Evolutionary conservation across 495 filamentous ascomycete species (phyloP), one percentile per base, ranked within the genome.

Genomic region (Penicillium mononematosum): DNA sequence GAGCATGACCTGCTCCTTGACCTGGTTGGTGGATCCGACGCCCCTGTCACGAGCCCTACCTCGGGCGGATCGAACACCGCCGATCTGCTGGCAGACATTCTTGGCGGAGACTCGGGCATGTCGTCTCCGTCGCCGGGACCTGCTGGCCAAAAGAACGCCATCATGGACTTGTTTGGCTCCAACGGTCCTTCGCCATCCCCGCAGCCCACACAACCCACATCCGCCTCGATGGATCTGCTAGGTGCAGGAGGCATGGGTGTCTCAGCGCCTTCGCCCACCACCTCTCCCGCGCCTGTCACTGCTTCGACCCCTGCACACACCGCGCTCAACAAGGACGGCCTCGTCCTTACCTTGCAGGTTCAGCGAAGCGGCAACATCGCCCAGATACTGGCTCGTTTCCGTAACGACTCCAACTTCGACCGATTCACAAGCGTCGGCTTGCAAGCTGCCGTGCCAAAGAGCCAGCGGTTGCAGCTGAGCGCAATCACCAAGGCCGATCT

Each of bases 391-490:
- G 90, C 91, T 17, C 84, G 88, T 6, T 97, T 98, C 81, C 78
- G 80, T 14, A 98, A 97, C 68, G 79, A 73, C 1, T 87, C 85
- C 14, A 82, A 81, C 51, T 83, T 85, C 49, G 77, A 77, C 27
- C 65, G 72, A n/a, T 79, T 98, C 45, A 79, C 83, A 16, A 81
- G 75, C 34, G 88, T 97, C 17, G 86, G 85, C 6, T 67, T 98
- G 50, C 95, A 98, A 71, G 95, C 92, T 45, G 94, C 94, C 5
- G 94, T 98, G 58, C 95, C 94, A 6, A 97, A 96, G 76, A 91
- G 86, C 36, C 95, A 98, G 73, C 93, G 90, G 65, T 70, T 98
- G 58, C 90, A 96, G 70, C 76, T 98, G 48, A 87, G 92, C 65
- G 89, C 87, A 50, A 94, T 98, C 56, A 94, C 85, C 53, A 87